Percentiles rank a stretch among this genome's conserved stretches.
Conservation (phyloP, 73 alveolate genomes). For the Halteria grandinella region DNA sequence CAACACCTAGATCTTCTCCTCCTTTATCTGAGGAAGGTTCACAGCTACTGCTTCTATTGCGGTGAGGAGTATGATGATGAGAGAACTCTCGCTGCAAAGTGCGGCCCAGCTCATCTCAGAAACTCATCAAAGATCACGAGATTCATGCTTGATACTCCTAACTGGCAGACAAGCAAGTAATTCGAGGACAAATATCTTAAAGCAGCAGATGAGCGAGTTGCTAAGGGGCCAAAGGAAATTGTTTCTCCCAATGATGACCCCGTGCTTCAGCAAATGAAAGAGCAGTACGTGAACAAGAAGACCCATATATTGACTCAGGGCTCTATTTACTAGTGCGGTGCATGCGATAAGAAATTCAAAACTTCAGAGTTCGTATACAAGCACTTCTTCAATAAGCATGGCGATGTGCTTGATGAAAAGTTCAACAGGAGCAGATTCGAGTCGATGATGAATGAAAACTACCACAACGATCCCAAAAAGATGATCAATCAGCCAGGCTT, state of each 20-base stretch:
- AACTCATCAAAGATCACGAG: no score
- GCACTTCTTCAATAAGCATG: conserved; percentile 86
- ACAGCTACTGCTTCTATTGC: conserved; percentile 93
- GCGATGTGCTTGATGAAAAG: conserved; percentile 70
- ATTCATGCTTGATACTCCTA: no score
- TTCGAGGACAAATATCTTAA: conserved; percentile 42
- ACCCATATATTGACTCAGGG: conserved; percentile 62
- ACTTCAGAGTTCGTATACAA: conserved; percentile 82
- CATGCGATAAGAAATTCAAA: conserved; percentile 82
- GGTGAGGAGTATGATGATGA: conserved; percentile 92
- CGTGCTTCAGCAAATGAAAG: conserved; percentile 59
- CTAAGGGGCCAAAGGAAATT: conserved; percentile 41
- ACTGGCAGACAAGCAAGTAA: background rate
- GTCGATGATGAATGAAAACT: conserved; percentile 79
- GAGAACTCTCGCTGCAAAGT: conserved; percentile 87
- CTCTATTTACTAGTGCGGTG: conserved; percentile 68
- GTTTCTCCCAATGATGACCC: conserved; percentile 66
- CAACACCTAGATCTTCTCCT: conserved; percentile 78
- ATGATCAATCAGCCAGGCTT: background rate
- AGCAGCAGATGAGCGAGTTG: conserved; percentile 66
- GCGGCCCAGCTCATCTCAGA: conserved; percentile 89
- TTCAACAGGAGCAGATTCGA: conserved; percentile 67
- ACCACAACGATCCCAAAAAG: conserved; percentile 72
- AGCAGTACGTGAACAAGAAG: conserved; percentile 67
- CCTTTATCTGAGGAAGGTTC: conserved; percentile 89